phyloP scores from a whole-genome alignment of 2,329 filamentous ascomycete genomes.

The Aspergillus novofumigatus region DNA sequence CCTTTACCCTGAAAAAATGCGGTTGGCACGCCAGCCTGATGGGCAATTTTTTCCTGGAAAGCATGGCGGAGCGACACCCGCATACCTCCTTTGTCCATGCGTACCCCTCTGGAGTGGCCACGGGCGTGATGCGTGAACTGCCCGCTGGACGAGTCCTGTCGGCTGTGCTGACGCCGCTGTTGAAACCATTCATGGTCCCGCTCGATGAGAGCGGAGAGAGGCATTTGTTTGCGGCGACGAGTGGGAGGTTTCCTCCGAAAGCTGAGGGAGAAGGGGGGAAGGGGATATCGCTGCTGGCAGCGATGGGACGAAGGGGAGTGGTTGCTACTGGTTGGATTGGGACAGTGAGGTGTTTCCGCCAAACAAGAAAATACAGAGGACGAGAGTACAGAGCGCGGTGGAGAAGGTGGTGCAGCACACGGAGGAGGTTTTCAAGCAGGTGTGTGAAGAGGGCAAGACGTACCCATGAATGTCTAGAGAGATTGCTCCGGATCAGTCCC shows the following conservation, averaged over 20 bases:
- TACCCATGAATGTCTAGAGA: conserved; percentile 21
- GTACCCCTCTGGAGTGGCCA: conserved; percentile 38
- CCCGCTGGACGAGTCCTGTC: conserved; percentile 26
- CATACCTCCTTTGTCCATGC: conserved; percentile 38
- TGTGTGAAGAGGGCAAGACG: conserved; percentile 9
- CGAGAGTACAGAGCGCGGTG: conserved; percentile 5
- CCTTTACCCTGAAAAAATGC: conserved; percentile 31
- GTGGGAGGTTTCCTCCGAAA: conserved; percentile 22
- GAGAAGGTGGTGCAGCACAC: conserved; percentile 15
- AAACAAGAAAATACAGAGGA: conserved; percentile 4
- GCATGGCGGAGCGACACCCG: conserved; percentile 27
- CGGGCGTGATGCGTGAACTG: conserved; percentile 34
- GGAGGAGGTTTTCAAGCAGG: conserved; percentile 9
- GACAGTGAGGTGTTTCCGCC: conserved; percentile 9
- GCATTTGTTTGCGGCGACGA: conserved; percentile 40
- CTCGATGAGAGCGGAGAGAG: conserved; percentile 41
- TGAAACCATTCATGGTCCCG: conserved; percentile 14
- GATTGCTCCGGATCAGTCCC: no score
- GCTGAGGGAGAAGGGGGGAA: conserved; percentile 4
- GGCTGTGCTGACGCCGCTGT: conserved; percentile 11
- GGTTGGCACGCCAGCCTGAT: conserved; percentile 38
- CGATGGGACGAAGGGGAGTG: conserved; percentile 12
- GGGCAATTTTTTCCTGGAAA: conserved; percentile 30
- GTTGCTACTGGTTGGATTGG: conserved; percentile 15
- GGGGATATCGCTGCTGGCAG: conserved; percentile 9